phyloP scores from a whole-genome alignment of 306 rosid genomes.

The Trifolium pratense region DNA sequence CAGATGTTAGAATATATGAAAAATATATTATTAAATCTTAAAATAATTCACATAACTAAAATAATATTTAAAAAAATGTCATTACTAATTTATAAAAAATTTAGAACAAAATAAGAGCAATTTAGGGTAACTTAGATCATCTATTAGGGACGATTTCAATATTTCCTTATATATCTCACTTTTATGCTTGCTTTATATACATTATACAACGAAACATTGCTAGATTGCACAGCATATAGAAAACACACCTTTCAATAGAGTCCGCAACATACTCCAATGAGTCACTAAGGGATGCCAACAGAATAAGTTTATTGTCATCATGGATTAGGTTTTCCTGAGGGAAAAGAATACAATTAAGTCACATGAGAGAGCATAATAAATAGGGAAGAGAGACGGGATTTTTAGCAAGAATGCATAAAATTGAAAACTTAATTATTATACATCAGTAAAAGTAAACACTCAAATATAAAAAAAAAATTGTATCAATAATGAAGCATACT shows the following conservation, averaged over 20 bases:
- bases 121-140: not conserved
- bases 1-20: not conserved
- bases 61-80: too few species aligned
- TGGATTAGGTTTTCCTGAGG: constrained; percentile 94
- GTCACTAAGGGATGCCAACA: constrained; percentile 98
- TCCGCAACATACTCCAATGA: constrained; percentile 97
- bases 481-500: constrained; percentile 17
- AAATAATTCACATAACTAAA: too few species aligned
- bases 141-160: not conserved
- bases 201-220: constrained; percentile 28
- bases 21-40: not conserved
- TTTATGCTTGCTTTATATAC: constrained; percentile 29
- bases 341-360: constrained; percentile 33
- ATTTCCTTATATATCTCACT: constrained; percentile 4
- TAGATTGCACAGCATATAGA: constrained; percentile 33
- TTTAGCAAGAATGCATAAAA: constrained; percentile 32
- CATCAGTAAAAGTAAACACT: constrained; percentile 4
- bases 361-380: constrained; percentile 35
- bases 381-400: not conserved
- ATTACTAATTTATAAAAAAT: too few species aligned
- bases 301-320: constrained; percentile 91
- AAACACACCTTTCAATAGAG: constrained; percentile 88
- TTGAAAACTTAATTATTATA: not conserved
- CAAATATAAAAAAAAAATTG: not conserved
- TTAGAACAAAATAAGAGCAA: not conserved